phyloP scores from a whole-genome alignment of 2,329 filamentous ascomycete genomes.

The Fusarium ambrosium region DNA sequence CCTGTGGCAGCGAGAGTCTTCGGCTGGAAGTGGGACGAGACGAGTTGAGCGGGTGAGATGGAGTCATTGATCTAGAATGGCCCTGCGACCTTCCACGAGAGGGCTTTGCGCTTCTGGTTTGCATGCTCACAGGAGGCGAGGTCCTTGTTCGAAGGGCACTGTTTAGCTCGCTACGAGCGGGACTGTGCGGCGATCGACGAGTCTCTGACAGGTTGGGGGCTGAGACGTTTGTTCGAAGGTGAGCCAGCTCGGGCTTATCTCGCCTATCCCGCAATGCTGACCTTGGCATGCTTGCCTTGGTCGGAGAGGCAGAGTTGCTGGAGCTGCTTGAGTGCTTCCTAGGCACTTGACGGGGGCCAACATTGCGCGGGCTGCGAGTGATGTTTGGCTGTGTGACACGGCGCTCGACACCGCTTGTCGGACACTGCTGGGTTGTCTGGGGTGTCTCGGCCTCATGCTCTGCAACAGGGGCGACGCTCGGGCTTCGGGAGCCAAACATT shows the following conservation, averaged over 20 bases:
- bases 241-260: constrained; percentile 33
- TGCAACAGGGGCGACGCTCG: constrained; percentile 18
- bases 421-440: constrained; percentile 15
- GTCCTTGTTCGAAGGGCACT: constrained; percentile 50
- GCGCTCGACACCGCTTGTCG: constrained; percentile 24
- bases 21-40: constrained; percentile 20
- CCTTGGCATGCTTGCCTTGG: constrained; percentile 8
- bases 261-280: constrained; percentile 4
- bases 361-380: constrained; percentile 2
- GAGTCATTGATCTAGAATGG: constrained; percentile 26
- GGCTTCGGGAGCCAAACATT: constrained; percentile 34
- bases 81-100: constrained; percentile 29
- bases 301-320: constrained; percentile 12
- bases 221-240: constrained; percentile 39
- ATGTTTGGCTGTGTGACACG: not conserved
- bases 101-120: constrained; percentile 53
- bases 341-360: constrained; percentile 5
- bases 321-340: constrained; percentile 19
- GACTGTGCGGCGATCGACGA: constrained; percentile 17
- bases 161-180: constrained; percentile 26
- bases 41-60: constrained; percentile 27
- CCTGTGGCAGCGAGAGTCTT: constrained; percentile 36
- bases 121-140: constrained; percentile 59
- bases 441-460: constrained; percentile 5
- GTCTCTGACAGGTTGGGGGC: constrained; percentile 46